A percentile compares a stretch with the other conserved stretches of the same genome.
Conservation (phyloP, 768 basidiomycete species). For the Cantharellus anzutake region DNA sequence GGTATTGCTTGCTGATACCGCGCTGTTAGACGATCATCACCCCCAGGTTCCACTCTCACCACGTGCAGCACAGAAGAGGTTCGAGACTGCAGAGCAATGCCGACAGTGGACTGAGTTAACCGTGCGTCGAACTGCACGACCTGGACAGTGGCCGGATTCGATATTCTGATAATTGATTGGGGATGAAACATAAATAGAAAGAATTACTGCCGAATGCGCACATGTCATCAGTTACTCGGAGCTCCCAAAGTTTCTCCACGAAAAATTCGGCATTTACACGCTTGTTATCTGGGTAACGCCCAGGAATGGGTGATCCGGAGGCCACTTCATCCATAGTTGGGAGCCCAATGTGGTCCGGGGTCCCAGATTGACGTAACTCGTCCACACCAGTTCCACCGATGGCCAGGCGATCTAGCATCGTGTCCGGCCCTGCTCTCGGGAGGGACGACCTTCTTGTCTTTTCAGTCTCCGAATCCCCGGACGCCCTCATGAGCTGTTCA, state of each 20-base stretch:
- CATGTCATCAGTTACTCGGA: neutral
- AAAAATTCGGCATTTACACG: neutral
- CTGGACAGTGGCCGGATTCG: neutral
- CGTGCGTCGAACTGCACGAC: neutral
- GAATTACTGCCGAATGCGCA: neutral
- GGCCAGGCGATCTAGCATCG: constrained; percentile 50
- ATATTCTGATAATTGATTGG: neutral
- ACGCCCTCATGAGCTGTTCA: neutral
- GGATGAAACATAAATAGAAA: neutral
- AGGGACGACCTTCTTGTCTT: neutral
- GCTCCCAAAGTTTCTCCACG: neutral
- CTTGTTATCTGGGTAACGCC: neutral
- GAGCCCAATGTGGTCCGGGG: too few species aligned
- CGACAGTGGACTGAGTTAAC: neutral
- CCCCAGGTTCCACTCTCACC: neutral
- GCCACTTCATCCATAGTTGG: too few species aligned
- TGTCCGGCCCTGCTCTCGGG: constrained; percentile 21
- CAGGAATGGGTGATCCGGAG: too few species aligned
- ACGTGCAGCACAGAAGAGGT: neutral
- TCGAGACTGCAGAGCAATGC: neutral
- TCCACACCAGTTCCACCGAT: constrained; percentile 31
- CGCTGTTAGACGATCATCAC: neutral
- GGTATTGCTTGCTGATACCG: neutral
- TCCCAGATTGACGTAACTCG: constrained; percentile 14
- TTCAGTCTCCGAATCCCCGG: neutral